These are phyloP conservation scores for Rosa hybrid DNA, from an alignment of 331 rosid species.

Conservation along the genomic window DNA sequence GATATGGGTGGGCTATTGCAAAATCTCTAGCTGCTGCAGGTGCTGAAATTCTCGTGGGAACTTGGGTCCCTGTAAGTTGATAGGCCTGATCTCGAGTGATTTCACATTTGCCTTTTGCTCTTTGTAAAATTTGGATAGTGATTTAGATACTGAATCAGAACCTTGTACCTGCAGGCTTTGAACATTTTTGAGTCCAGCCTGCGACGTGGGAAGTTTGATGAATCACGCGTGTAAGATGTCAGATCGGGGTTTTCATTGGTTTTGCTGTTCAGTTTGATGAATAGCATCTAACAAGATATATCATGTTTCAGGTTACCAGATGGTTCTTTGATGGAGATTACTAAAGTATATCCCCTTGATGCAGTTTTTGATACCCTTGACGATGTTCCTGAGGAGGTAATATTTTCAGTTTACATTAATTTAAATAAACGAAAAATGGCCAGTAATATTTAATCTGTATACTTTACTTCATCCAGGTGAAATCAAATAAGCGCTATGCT, in stretches of 20 bases:
- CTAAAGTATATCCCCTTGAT: slow-evolving; percentile 90
- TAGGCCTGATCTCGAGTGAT: not conserved
- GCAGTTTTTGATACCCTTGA: slow-evolving; percentile 87
- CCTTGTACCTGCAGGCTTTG: slow-evolving; percentile 61
- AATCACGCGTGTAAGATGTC: slow-evolving; percentile 67
- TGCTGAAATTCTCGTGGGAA: slow-evolving; percentile 94
- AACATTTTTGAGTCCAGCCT: slow-evolving; percentile 94
- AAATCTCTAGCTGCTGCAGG: slow-evolving; percentile 98
- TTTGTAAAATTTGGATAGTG: slow-evolving; percentile 7
- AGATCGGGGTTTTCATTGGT: not conserved
- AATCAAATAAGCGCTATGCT: slow-evolving; percentile 86
- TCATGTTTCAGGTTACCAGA: slow-evolving; percentile 66
- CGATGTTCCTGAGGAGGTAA: slow-evolving; percentile 97
- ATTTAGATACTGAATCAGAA: slow-evolving; percentile 23
- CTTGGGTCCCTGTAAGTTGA: slow-evolving; percentile 96
- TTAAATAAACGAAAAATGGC: not conserved
- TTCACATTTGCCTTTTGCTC: not conserved
- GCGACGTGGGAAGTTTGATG: slow-evolving; percentile 90
- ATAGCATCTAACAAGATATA: slow-evolving; percentile 23
- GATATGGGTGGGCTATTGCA: slow-evolving; percentile 98
- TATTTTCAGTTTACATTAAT: slow-evolving; percentile 12
- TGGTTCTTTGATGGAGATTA: slow-evolving; percentile 87
- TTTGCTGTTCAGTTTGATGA: slow-evolving; percentile 14
- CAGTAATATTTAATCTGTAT: not conserved
- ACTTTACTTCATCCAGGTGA: slow-evolving; percentile 50